phyloP scores from a whole-genome alignment of 495 filamentous ascomycete species.

The Lasiosphaeriaceae sp. region DNA sequence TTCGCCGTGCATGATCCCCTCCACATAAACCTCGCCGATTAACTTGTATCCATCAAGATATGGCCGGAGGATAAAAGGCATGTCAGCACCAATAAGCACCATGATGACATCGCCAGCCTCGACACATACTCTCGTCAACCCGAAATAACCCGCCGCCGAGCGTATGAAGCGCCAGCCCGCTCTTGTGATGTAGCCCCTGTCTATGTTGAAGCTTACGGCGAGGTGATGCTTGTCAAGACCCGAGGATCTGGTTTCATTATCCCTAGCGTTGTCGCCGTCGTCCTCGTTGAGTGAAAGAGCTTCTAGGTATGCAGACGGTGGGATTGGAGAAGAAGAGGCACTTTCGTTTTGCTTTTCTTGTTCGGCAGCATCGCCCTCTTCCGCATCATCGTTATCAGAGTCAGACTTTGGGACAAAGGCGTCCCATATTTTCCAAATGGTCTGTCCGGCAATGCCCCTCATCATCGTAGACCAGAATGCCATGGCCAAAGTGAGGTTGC shows the following conservation, averaged over 20 bases:
- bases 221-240: background rate
- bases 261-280: too few relatives aligned
- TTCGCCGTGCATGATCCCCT: constrained; percentile 15
- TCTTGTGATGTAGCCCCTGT: background rate
- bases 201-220: background rate
- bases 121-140: background rate
- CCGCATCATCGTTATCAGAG: background rate
- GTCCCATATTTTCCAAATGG: background rate
- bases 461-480: background rate
- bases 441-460: background rate
- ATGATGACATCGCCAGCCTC: constrained; percentile 12
- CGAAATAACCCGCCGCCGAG: constrained; percentile 4
- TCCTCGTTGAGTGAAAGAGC: too few relatives aligned
- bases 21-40: constrained; percentile 18
- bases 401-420: background rate
- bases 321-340: too few relatives aligned
- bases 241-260: background rate
- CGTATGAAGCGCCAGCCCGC: constrained; percentile 1
- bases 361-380: background rate
- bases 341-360: background rate
- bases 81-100: constrained; percentile 12
- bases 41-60: constrained; percentile 6
- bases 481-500: background rate
- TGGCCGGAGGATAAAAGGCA: constrained; percentile 15
- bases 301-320: too few relatives aligned